phyloP scores from a whole-genome alignment of 73 alveolate species.

The Tetrahymena thermophila region DNA sequence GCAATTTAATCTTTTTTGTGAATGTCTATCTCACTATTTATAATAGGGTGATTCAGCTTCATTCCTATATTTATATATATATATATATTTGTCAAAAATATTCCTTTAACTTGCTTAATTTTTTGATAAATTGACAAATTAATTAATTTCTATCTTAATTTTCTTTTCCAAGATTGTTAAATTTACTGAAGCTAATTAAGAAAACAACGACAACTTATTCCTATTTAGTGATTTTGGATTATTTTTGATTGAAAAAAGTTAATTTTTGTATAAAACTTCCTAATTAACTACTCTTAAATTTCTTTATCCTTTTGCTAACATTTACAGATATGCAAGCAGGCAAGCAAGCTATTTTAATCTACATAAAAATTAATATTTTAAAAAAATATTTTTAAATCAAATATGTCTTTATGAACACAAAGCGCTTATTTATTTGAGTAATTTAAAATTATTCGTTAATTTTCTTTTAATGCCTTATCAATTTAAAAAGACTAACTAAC shows the following conservation, averaged over 20 bases:
- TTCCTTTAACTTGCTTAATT: neutral
- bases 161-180: neutral
- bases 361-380: neutral
- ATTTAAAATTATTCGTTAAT: too few species aligned
- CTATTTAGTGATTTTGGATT: neutral
- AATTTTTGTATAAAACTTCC: neutral
- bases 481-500: too few species aligned
- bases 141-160: neutral
- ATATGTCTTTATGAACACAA: too few species aligned
- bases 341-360: neutral
- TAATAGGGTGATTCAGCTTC: neutral
- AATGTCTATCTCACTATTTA: neutral
- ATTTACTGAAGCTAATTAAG: neutral
- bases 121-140: neutral
- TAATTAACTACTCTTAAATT: neutral
- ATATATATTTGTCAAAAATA: neutral
- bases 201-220: neutral
- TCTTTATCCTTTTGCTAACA: neutral
- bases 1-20: neutral
- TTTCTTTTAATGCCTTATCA: too few species aligned
- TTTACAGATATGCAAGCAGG: too few species aligned
- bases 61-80: neutral
- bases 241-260: neutral
- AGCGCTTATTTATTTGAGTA: too few species aligned
- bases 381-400: too few species aligned